phyloP scores from a whole-genome alignment of 2,329 filamentous ascomycete genomes.

The Aspergillus pseudotamarii region DNA sequence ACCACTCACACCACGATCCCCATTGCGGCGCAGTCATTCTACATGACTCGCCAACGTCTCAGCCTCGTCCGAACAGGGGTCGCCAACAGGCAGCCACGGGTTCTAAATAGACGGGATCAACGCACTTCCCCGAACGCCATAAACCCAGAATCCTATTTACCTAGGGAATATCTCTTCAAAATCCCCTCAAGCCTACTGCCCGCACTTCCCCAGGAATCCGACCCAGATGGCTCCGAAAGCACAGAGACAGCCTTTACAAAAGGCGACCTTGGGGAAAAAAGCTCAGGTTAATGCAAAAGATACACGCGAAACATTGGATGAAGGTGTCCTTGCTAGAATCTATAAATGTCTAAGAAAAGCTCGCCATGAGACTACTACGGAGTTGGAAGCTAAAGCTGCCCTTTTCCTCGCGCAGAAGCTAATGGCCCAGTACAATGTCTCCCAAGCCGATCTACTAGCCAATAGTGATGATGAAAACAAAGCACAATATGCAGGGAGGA shows the following conservation, averaged over 20 bases:
- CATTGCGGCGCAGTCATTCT: too few species aligned
- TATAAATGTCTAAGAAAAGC: slow-evolving; percentile 27
- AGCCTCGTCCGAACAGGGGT: too few species aligned
- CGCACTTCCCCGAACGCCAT: too few species aligned
- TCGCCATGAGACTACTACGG: slow-evolving; percentile 22
- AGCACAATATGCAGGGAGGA: slow-evolving; percentile 14
- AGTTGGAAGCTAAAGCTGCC: slow-evolving; percentile 26
- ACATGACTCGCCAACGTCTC: too few species aligned
- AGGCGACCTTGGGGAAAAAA: slow-evolving; percentile 11
- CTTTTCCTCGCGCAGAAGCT: slow-evolving; percentile 19
- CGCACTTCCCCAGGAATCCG: too few species aligned
- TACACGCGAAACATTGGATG: slow-evolving; percentile 1
- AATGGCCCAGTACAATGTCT: slow-evolving; percentile 20
- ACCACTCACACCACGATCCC: too few species aligned
- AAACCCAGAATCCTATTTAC: too few species aligned
- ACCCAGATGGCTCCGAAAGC: too few species aligned
- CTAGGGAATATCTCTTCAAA: too few species aligned
- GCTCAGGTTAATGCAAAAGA: slow-evolving; percentile 4
- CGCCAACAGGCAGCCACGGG: too few species aligned
- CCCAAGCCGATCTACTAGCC: slow-evolving; percentile 17
- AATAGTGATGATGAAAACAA: slow-evolving; percentile 7
- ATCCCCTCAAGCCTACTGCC: too few species aligned
- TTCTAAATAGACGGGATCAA: too few species aligned
- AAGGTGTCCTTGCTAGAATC: slow-evolving; percentile 22
- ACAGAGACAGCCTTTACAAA: slow-evolving; percentile 8